Conservation (phyloP, 2,329 filamentous ascomycete genomes). For the Davidsoniella neocaledoniae region DNA sequence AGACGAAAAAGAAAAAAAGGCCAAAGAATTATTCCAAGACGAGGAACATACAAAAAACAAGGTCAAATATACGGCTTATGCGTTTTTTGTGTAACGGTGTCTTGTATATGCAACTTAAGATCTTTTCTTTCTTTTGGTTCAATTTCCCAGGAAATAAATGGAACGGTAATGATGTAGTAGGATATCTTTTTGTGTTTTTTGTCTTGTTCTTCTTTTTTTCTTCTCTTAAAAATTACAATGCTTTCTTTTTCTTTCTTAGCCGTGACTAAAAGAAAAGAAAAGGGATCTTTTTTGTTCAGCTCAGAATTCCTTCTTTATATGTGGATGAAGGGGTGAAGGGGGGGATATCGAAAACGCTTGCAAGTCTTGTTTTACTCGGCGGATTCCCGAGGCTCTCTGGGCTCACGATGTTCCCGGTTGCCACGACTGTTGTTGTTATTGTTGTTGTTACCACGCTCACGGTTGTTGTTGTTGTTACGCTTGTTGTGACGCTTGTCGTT, state of each 20-base stretch:
- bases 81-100: not conserved
- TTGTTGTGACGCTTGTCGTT: conserved; percentile 31
- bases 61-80: no score
- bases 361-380: conserved; percentile 18
- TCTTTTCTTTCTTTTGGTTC: not conserved
- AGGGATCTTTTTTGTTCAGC: not conserved
- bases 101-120: not conserved
- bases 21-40: not conserved
- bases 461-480: conserved; percentile 23
- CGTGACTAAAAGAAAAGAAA: not conserved
- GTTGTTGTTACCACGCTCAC: conserved; percentile 28
- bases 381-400: conserved; percentile 15
- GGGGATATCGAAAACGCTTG: not conserved
- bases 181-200: not conserved
- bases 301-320: not conserved
- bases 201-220: not conserved
- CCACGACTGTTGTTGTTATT: conserved; percentile 30
- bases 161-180: no score
- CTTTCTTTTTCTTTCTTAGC: conserved; percentile 10
- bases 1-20: not conserved
- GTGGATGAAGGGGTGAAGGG: no score
- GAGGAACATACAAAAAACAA: not conserved
- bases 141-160: not conserved
- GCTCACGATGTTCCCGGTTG: conserved; percentile 21
- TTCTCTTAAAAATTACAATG: not conserved